A percentile compares a stretch with the other conserved stretches of the same genome.
phyloP scores from a whole-genome alignment of 2,329 filamentous ascomycete species.

The Alternaria hordeiaustralica region DNA sequence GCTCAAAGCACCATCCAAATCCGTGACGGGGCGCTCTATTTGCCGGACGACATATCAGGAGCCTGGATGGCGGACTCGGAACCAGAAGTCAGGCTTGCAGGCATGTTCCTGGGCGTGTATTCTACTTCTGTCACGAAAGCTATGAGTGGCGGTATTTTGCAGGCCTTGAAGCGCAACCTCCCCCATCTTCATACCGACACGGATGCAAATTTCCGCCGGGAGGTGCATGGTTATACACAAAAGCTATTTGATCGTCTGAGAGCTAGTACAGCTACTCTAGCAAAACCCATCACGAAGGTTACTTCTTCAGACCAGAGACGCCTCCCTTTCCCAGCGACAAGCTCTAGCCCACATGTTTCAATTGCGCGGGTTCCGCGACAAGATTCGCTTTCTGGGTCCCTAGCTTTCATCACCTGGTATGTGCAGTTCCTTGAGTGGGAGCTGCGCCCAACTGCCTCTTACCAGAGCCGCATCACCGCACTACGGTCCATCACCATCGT shows the following conservation, averaged over 20 bases:
- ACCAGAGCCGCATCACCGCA: constrained; percentile 85
- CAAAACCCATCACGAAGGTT: constrained; percentile 24
- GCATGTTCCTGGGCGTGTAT: constrained; percentile 78
- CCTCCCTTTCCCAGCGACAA: constrained; percentile 24
- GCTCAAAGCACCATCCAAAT: constrained; percentile 33
- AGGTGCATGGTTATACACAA: constrained; percentile 76
- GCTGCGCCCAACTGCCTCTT: constrained; percentile 80
- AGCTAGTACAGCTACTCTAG: constrained; percentile 43
- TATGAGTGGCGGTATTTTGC: constrained; percentile 68
- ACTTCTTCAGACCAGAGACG: constrained; percentile 6
- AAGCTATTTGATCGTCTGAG: constrained; percentile 76
- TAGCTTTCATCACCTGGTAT: constrained; percentile 77
- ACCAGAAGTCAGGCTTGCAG: constrained; percentile 71
- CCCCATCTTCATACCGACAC: constrained; percentile 79
- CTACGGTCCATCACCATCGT: constrained; percentile 73
- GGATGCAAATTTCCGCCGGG: constrained; percentile 84
- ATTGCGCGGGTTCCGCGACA: neutral
- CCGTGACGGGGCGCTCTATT: constrained; percentile 55
- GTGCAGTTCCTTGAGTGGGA: constrained; percentile 74
- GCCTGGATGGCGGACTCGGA: constrained; percentile 47
- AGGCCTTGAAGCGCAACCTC: constrained; percentile 69
- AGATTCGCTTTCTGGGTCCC: constrained; percentile 57
- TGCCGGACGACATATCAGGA: constrained; percentile 55
- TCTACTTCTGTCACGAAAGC: constrained; percentile 78
- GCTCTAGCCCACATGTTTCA: neutral